These are phyloP conservation scores for Penicillium corylophilum DNA, from an alignment of 2,329 filamentous ascomycete species.

Conservation along the genomic window DNA sequence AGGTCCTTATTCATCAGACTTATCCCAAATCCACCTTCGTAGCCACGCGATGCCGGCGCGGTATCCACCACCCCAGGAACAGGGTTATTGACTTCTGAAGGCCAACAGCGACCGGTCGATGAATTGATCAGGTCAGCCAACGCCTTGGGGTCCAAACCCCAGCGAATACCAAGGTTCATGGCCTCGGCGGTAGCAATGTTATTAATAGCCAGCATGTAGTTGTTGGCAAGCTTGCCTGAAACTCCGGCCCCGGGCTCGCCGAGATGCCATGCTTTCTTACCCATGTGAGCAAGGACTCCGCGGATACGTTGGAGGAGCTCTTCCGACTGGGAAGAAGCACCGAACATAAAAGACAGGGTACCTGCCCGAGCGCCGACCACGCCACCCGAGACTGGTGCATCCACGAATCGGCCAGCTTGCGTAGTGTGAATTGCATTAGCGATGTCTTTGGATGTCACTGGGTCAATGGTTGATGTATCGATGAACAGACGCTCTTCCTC, in stretches of 20 bases:
- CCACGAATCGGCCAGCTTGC: constrained; percentile 74
- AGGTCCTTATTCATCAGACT: constrained; percentile 80
- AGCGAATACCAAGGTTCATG: constrained; percentile 64
- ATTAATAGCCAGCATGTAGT: constrained; percentile 91
- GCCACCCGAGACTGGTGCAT: constrained; percentile 95
- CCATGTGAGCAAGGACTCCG: constrained; percentile 75
- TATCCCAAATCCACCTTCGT: constrained; percentile 73
- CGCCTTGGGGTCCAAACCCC: constrained; percentile 63
- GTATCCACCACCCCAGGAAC: constrained; percentile 78
- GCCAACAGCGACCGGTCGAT: constrained; percentile 94
- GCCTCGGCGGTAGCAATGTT: constrained; percentile 73
- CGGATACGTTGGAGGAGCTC: constrained; percentile 64
- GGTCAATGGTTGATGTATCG: constrained; percentile 96
- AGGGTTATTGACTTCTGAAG: constrained; percentile 92
- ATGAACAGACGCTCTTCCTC: constrained; percentile 75
- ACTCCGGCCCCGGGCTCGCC: constrained; percentile 82
- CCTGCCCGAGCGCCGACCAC: constrained; percentile 87
- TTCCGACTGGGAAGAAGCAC: constrained; percentile 52
- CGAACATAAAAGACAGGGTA: constrained; percentile 94
- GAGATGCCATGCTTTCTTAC: constrained; percentile 79
- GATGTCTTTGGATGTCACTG: constrained; percentile 75
- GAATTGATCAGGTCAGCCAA: constrained; percentile 87
- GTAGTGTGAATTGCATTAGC: constrained; percentile 67
- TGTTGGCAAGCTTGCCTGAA: constrained; percentile 92
- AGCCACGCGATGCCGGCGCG: constrained; percentile 74